These are phyloP conservation scores for Turnera subulata DNA, from an alignment of 345 rosid species.

Conservation along the genomic window DNA sequence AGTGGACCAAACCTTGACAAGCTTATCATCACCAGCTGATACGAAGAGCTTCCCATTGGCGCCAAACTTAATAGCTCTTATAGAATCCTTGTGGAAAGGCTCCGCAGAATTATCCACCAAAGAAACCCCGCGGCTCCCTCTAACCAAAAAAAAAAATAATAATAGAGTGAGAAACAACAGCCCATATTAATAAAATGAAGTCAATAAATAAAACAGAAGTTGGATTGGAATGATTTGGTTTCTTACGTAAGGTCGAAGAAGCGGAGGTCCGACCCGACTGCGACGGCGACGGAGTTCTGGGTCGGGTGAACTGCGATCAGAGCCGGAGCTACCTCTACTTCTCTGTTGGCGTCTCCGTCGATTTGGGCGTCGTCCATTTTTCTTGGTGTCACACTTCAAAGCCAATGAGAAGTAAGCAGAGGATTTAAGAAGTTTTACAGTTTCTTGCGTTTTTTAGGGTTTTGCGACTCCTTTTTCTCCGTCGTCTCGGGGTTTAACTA, in stretches of 20 bases:
- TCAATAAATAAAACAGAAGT: background rate
- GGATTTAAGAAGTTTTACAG: too few species aligned
- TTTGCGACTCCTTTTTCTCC: too few species aligned
- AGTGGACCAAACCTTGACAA: constrained; percentile 84
- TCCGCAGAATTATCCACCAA: constrained; percentile 60
- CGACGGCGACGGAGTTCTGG: constrained; percentile 63
- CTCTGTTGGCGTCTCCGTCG: constrained; percentile 52
- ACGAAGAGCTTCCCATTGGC: constrained; percentile 66
- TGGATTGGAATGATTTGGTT: background rate
- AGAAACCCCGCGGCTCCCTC: constrained; percentile 45
- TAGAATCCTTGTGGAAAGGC: constrained; percentile 60
- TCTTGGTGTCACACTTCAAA: background rate
- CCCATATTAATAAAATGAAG: background rate
- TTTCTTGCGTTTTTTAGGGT: too few species aligned
- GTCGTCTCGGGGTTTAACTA: too few species aligned
- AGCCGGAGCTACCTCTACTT: constrained; percentile 76
- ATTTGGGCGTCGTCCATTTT: constrained; percentile 46
- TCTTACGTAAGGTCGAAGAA: constrained; percentile 69
- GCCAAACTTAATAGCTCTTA: constrained; percentile 73
- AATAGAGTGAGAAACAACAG: too few species aligned
- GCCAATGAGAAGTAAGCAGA: background rate
- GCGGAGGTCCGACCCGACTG: constrained; percentile 86
- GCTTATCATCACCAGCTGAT: constrained; percentile 91
- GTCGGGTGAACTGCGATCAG: constrained; percentile 62
- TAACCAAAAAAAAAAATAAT: too few species aligned